A percentile compares a stretch with the other conserved stretches of the same genome.
Conservation (phyloP, 2,329 filamentous ascomycete genomes). For the Aureobasidium mangrovei region DNA sequence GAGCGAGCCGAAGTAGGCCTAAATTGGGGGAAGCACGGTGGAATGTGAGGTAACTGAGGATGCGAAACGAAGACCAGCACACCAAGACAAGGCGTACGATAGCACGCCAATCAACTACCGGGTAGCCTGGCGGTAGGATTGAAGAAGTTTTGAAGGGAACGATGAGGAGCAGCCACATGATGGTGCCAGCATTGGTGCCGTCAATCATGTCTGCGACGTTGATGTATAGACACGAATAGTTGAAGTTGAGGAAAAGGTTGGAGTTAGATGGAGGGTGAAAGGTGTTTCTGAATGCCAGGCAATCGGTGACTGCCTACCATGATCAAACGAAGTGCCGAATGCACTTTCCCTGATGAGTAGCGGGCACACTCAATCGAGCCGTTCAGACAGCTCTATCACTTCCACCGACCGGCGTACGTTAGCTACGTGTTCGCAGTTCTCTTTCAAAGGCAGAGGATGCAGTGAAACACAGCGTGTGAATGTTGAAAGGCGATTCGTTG, state of each 20-base stretch:
- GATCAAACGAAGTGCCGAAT: no score
- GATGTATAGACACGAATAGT: not conserved
- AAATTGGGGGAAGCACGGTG: not conserved
- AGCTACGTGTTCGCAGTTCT: no score
- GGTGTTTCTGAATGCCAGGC: not conserved
- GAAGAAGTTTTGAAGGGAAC: not conserved
- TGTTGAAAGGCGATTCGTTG: no score
- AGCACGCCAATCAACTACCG: not conserved
- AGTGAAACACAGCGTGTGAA: no score
- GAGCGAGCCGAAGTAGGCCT: not conserved
- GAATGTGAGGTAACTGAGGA: not conserved
- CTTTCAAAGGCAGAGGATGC: no score
- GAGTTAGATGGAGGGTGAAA: not conserved
- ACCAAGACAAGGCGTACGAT: not conserved
- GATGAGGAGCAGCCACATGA: slow-evolving; percentile 1
- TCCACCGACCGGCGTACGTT: no score
- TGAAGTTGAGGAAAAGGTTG: not conserved
- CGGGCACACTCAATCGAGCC: no score
- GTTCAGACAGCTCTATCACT: no score
- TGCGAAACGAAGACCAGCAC: no score
- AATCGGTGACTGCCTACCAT: not conserved
- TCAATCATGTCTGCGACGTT: not conserved
- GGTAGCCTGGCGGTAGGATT: not conserved
- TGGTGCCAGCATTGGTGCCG: not conserved
- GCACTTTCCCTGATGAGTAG: no score